Conservation (phyloP, 305 asterid species). For the Rubia tinctorum region DNA sequence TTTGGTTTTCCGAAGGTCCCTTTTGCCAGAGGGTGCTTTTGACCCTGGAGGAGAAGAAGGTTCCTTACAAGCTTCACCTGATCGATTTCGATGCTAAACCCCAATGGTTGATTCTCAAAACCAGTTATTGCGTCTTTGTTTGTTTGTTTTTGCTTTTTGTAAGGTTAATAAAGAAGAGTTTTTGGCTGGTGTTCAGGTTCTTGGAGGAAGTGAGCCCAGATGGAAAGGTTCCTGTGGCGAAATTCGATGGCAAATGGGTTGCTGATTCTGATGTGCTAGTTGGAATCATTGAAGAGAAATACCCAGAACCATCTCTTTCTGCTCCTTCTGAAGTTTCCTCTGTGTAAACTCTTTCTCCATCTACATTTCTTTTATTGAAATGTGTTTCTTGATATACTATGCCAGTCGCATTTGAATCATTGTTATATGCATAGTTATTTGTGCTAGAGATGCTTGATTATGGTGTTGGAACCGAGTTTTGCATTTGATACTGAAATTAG, state of each 20-base stretch:
- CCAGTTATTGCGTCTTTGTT: background rate
- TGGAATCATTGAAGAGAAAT: slow-evolving; percentile 66
- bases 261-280: slow-evolving; percentile 80
- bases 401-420: too few relatives aligned
- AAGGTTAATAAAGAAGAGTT: background rate
- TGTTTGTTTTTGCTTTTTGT: background rate
- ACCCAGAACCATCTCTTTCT: slow-evolving; percentile 57
- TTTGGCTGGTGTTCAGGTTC: slow-evolving; percentile 43
- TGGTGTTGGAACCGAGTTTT: background rate
- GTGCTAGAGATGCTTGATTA: background rate
- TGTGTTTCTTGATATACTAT: too few relatives aligned
- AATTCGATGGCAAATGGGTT: slow-evolving; percentile 69
- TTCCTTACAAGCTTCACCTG: slow-evolving; percentile 49
- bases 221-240: slow-evolving; percentile 75
- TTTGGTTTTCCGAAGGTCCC: slow-evolving; percentile 47
- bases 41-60: slow-evolving; percentile 73
- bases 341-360: slow-evolving; percentile 44
- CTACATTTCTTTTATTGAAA: background rate
- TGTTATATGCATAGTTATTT: too few relatives aligned
- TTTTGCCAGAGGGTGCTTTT: slow-evolving; percentile 66
- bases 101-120: slow-evolving; percentile 40
- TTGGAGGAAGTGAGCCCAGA: slow-evolving; percentile 56
- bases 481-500: background rate
- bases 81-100: slow-evolving; percentile 60
- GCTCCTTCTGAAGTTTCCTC: slow-evolving; percentile 56